Evolutionary conservation across 345 rosid species (phyloP), one percentile per base, ranked within the genome.

Genomic region (Salix suchowensis): DNA sequence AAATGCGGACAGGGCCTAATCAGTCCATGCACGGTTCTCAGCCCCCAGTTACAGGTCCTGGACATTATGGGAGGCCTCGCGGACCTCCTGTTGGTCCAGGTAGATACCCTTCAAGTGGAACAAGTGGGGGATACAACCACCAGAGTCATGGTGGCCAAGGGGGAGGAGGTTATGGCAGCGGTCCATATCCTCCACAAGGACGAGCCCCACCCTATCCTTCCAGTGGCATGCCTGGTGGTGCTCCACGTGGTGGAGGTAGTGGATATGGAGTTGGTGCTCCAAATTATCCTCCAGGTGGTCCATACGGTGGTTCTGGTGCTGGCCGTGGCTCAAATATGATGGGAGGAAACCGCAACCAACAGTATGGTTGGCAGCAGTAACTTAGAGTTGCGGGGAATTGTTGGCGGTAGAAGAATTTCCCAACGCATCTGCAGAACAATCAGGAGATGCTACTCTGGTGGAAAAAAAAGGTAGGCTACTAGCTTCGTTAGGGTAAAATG

Each of bases 271-370:
- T 82, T 61, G 92, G 87, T 54, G 90, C 90, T 74, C 91, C 93
- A 34, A 93, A 88, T 78, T 90, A 91, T 79, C 81, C 94, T 76
- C 98, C 87, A 83, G 87, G 90, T 58, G 91, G 91, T 68, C 89
- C 74, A 54, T 89, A 93, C 73, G 89, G 97, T 24, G 87, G 93
- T 65, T 87, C 96, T 32, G 88, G 88, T 9, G 77, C 89, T 76
- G 97, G 93, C 30, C 90, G 98, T 9, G 93, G 96, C 77, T 94
- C 93, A 66, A 90, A 89, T 88, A 86, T 86, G 83, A 90, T 90
- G 88, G 97, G 97, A 44, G 88, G 91, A 68, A 88, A 84, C 84
- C 91, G 98, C 71, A 93, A 91, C 82, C 98, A 91, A 79, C 97
- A 88, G 65, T 90, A 93, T 32, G 92, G 97, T 64, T 85, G 94